A percentile compares a stretch with the other conserved stretches of the same genome.
phyloP scores from a whole-genome alignment of 192 early-diverging fungal genomes.

The Entomortierella lignicola region DNA sequence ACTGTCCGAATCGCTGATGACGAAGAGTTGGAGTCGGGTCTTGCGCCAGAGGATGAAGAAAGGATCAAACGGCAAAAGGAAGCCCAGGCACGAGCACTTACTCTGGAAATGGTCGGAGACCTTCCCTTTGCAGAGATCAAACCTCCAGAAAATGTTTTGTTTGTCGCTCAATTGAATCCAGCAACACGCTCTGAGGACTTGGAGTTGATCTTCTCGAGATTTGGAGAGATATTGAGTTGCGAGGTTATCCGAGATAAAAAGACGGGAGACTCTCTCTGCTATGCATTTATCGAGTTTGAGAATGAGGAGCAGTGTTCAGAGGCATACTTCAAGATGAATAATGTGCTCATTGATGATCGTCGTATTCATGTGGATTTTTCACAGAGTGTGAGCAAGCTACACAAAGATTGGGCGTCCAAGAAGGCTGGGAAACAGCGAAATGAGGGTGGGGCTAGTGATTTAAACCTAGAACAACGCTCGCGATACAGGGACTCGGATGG shows the following conservation, averaged over 20 bases:
- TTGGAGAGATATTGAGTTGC: slow-evolving; percentile 90
- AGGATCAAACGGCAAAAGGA: slow-evolving; percentile 72
- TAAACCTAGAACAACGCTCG: slow-evolving; percentile 62
- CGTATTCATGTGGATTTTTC: slow-evolving; percentile 98
- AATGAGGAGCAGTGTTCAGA: slow-evolving; percentile 88
- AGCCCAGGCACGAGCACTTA: slow-evolving; percentile 89
- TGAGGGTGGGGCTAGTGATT: slow-evolving; percentile 45
- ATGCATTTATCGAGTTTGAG: slow-evolving; percentile 97
- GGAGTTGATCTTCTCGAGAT: slow-evolving; percentile 91
- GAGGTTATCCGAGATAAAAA: slow-evolving; percentile 90
- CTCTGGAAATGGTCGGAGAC: slow-evolving; percentile 98
- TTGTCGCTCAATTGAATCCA: slow-evolving; percentile 95
- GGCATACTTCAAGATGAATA: slow-evolving; percentile 98
- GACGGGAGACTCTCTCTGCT: slow-evolving; percentile 86
- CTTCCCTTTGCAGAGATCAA: slow-evolving; percentile 96
- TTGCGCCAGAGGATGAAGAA: slow-evolving; percentile 76
- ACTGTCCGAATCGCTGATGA: slow-evolving; percentile 84
- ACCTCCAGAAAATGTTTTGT: slow-evolving; percentile 96
- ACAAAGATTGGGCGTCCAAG: slow-evolving; percentile 81
- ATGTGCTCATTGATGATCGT: slow-evolving; percentile 95
- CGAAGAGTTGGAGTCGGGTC: slow-evolving; percentile 69
- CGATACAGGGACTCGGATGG: slow-evolving; percentile 60
- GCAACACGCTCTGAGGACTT: slow-evolving; percentile 92
- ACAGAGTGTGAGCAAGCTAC: slow-evolving; percentile 89
- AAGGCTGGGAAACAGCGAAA: slow-evolving; percentile 44